phyloP scores from a whole-genome alignment of 2,329 filamentous ascomycete species.

The Polychaeton citri region DNA sequence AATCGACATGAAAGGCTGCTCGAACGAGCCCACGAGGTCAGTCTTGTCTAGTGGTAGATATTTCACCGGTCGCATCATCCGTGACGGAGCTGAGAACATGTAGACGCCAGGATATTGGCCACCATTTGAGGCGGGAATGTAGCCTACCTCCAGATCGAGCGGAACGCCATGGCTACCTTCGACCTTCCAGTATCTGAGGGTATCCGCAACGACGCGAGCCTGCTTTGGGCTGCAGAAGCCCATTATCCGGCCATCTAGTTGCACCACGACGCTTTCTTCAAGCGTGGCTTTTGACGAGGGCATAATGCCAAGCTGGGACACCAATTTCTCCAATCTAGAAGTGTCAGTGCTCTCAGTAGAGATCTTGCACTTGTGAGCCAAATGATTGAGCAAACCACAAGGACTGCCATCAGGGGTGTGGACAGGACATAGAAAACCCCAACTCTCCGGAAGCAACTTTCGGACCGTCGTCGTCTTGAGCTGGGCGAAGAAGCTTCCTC shows the following conservation, averaged over 20 bases:
- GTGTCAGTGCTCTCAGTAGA: slow-evolving; percentile 63
- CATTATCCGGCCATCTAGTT: slow-evolving; percentile 78
- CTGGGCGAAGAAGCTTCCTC: slow-evolving; percentile 97
- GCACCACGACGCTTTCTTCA: slow-evolving; percentile 74
- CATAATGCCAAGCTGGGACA: slow-evolving; percentile 67
- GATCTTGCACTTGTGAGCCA: slow-evolving; percentile 89
- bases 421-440: slow-evolving; percentile 95
- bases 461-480: slow-evolving; percentile 93
- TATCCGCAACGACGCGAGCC: slow-evolving; percentile 69
- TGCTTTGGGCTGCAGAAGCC: slow-evolving; percentile 83
- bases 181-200: slow-evolving; percentile 89
- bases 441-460: slow-evolving; percentile 90
- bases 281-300: slow-evolving; percentile 63
- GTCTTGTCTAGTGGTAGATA: slow-evolving; percentile 76
- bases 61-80: slow-evolving; percentile 85
- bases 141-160: slow-evolving; percentile 76
- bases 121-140: slow-evolving; percentile 72
- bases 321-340: slow-evolving; percentile 58
- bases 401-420: slow-evolving; percentile 94
- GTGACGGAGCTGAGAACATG: slow-evolving; percentile 72
- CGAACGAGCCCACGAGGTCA: slow-evolving; percentile 83
- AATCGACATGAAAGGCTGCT: slow-evolving; percentile 98
- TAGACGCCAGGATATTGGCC: slow-evolving; percentile 96
- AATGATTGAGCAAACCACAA: slow-evolving; percentile 86
- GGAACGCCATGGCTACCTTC: slow-evolving; percentile 71